Conservation (phyloP, 2,329 filamentous ascomycete species). For the Myriosclerotinia curreyana region DNA sequence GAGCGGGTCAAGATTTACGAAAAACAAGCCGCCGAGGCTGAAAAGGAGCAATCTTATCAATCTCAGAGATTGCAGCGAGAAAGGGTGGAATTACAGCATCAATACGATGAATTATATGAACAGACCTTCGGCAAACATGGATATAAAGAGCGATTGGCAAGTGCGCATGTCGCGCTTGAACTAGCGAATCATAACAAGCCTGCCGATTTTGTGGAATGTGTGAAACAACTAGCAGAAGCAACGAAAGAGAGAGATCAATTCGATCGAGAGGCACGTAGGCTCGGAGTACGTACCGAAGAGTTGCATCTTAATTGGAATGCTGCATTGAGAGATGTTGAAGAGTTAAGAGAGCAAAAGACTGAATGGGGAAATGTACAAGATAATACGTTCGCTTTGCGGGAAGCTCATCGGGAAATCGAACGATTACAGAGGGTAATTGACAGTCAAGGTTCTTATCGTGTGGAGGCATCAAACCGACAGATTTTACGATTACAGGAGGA, state of each 20-base stretch:
- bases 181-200: not conserved
- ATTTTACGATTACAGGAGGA: slow-evolving; percentile 3
- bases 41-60: not conserved
- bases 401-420: slow-evolving; percentile 6
- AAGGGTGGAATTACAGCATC: not conserved
- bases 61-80: not conserved
- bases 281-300: not conserved
- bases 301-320: slow-evolving; percentile 1
- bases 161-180: slow-evolving; percentile 17
- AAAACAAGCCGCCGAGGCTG: not conserved
- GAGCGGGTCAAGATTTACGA: not conserved
- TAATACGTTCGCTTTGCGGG: not conserved
- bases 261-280: not conserved
- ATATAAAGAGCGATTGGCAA: slow-evolving; percentile 6
- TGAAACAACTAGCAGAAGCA: not conserved
- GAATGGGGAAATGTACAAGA: not conserved
- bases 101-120: slow-evolving; percentile 3
- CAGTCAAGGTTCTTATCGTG: not conserved
- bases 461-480: not conserved
- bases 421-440: not conserved
- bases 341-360: not conserved
- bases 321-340: not conserved
- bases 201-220: not conserved
- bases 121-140: slow-evolving; percentile 5
- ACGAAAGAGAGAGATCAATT: slow-evolving; percentile 5